Base-by-base conservation (phyloP, 106 monocot species). In the Vanilla planifolia region DNA sequence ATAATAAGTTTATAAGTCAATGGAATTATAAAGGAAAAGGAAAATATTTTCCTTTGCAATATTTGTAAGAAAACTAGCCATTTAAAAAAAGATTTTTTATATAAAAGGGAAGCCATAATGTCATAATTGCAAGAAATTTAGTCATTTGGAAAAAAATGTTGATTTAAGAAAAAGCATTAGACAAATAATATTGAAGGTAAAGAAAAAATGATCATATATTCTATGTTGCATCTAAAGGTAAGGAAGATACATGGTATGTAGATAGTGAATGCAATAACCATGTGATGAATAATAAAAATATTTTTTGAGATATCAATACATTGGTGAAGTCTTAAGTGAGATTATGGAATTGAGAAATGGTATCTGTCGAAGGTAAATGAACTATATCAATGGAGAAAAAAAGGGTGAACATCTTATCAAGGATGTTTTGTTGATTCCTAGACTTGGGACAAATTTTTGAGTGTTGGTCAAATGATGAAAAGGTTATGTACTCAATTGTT, bases 31-130 rank as follows among this genome's bases (percentile, higher is more conserved):
- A 9, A 59, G 19, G 36, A 10, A 20, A 33, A 33, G 21, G 0
- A 4, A 36, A n/a, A 7, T 13, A 59, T 16, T 4, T 37, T 21
- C 6, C 21, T 21, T 59, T n/a, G 21, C 3, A 4, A 2, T 0
- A 59, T 37, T 36, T 59, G 20, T 23, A 39, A 59, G 37, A 39
- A 21, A 22, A 23, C 10, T 21, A 59, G 29, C 10, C 59, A 59
- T 23, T 19, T 21, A 9, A 37, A 59, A 15, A 37, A 39, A 22
- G 21, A 59, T 39, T 59, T 19, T 37, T 59, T 8, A 37, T 37
- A 10, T 32, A 9, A 20, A 37, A n/a, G 23, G 9, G 37, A 59
- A 59, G 0, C 15, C 3, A 21, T 2, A 59, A 39, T 39, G 37
- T 8, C 6, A 23, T 3, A 59, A 37, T 37, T 39, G 29, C 11